A percentile compares a stretch with the other conserved stretches of the same genome.
Evolutionary conservation across 2,329 filamentous ascomycete genomes (phyloP).

Genomic region (Aspergillus transmontanensis): DNA sequence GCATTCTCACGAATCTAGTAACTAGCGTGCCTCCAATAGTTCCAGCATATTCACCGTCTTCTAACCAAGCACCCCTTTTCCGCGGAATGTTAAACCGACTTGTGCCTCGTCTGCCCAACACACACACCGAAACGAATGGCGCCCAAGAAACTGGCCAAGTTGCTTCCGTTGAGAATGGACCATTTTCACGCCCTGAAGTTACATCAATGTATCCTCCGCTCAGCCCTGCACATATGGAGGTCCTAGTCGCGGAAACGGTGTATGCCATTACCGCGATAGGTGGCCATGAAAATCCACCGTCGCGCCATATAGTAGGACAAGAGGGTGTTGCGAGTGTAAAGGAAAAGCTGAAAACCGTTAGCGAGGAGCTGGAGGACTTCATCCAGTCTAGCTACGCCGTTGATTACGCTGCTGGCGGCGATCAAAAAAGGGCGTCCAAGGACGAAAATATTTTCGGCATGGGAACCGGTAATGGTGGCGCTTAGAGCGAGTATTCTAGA

Average conservation of each 20-base stretch:
- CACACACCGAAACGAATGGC: conserved; percentile 17
- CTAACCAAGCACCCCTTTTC: conserved; percentile 76
- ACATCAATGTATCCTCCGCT: conserved; percentile 75
- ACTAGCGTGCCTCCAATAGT: conserved; percentile 76
- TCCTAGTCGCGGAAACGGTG: conserved; percentile 83
- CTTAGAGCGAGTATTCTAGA: conserved; percentile 9
- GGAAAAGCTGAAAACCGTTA: conserved; percentile 94
- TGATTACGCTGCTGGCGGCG: conserved; percentile 54
- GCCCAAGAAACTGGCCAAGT: conserved; percentile 21
- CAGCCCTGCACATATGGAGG: conserved; percentile 67
- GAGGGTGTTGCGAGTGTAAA: conserved; percentile 87
- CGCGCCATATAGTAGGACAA: conserved; percentile 87
- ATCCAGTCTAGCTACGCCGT: conserved; percentile 85
- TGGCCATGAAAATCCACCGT: conserved; percentile 92
- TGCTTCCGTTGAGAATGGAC: conserved; percentile 33
- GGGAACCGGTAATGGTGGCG: conserved; percentile 18
- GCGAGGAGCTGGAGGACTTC: conserved; percentile 95
- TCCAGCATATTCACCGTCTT: conserved; percentile 67
- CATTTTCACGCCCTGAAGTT: conserved; percentile 48
- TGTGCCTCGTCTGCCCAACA: conserved; percentile 71
- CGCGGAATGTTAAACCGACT: conserved; percentile 81
- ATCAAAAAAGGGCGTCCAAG: conserved; percentile 23
- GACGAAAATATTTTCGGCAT: conserved; percentile 20
- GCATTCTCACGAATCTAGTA: conserved; percentile 82
- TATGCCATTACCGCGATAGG: conserved; percentile 90